Percentiles rank a stretch among this genome's conserved stretches.
Conservation (phyloP, 179 eudicot genomes). For the Patellifolia procumbens region DNA sequence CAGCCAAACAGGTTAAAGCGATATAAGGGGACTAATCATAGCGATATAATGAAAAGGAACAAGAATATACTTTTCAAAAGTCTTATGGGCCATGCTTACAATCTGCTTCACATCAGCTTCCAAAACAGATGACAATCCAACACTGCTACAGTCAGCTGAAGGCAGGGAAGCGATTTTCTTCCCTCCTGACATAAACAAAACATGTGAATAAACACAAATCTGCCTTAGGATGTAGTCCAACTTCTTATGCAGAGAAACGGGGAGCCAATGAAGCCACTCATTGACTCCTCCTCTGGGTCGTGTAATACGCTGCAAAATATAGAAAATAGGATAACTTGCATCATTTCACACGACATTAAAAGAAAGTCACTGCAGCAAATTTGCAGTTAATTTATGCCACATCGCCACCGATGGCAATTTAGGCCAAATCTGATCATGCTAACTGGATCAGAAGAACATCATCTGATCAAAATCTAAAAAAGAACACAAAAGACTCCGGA, state of each 20-base stretch:
- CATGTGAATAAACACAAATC: constrained; percentile 52
- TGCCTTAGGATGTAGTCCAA: constrained; percentile 55
- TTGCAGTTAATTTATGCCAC: not conserved
- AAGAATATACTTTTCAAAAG: constrained; percentile 71
- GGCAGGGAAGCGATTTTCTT: constrained; percentile 38
- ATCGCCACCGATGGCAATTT: not conserved
- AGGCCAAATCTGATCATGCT: not conserved
- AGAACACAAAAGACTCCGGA: not conserved
- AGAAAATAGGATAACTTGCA: constrained; percentile 8
- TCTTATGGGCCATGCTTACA: constrained; percentile 71
- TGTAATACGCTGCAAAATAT: constrained; percentile 69
- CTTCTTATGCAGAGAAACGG: constrained; percentile 79
- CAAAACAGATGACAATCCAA: constrained; percentile 64
- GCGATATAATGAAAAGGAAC: constrained; percentile 2
- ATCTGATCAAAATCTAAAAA: no score
- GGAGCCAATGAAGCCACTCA: constrained; percentile 95
- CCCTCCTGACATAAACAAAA: constrained; percentile 47
- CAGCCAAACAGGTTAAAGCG: constrained; percentile 9
- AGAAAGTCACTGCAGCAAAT: not conserved
- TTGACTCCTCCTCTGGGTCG: constrained; percentile 93
- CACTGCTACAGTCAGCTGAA: constrained; percentile 47
- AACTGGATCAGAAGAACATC: not conserved
- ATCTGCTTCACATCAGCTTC: constrained; percentile 88
- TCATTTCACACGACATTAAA: not conserved
- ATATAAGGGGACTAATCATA: constrained; percentile 1